Conservation (phyloP, 345 rosid genomes). For the Hibiscus syriacus region DNA sequence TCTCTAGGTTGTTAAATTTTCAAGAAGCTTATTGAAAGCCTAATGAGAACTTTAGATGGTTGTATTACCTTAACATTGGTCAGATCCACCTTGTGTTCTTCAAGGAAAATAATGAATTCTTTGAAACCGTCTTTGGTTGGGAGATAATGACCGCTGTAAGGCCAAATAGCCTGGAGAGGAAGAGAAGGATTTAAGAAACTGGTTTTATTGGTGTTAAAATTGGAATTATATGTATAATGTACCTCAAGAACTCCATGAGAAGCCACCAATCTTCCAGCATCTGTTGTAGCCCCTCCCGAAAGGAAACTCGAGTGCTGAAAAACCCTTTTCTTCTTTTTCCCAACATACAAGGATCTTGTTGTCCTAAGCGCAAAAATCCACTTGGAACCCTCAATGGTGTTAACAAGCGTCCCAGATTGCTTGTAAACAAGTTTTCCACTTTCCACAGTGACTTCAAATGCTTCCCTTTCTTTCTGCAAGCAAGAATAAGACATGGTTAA, state of each 20-base stretch:
- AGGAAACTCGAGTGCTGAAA: slow-evolving; percentile 67
- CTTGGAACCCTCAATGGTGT: slow-evolving; percentile 40
- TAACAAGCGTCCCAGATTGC: slow-evolving; percentile 30
- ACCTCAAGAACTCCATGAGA: slow-evolving; percentile 52
- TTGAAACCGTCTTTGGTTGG: slow-evolving; percentile 59
- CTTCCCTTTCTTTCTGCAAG: slow-evolving; percentile 58
- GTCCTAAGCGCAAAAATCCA: slow-evolving; percentile 68
- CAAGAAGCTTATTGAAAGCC: background rate
- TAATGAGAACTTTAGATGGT: background rate
- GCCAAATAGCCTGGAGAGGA: slow-evolving; percentile 46
- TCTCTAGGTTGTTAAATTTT: background rate
- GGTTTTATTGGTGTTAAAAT: background rate
- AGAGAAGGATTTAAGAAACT: background rate
- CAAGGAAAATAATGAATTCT: slow-evolving; percentile 45
- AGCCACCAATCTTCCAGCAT: slow-evolving; percentile 56
- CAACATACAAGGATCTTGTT: slow-evolving; percentile 49
- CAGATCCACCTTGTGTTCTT: slow-evolving; percentile 49
- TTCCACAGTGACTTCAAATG: slow-evolving; percentile 51
- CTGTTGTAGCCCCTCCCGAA: slow-evolving; percentile 60
- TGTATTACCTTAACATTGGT: slow-evolving; percentile 46
- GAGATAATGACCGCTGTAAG: slow-evolving; percentile 68
- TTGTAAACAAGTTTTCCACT: slow-evolving; percentile 43
- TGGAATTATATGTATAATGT: background rate
- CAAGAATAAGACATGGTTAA: background rate
- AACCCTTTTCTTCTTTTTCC: slow-evolving; percentile 52